Evolutionary conservation across 495 filamentous ascomycete species (phyloP).

Genomic region (Penicillium herquei): DNA sequence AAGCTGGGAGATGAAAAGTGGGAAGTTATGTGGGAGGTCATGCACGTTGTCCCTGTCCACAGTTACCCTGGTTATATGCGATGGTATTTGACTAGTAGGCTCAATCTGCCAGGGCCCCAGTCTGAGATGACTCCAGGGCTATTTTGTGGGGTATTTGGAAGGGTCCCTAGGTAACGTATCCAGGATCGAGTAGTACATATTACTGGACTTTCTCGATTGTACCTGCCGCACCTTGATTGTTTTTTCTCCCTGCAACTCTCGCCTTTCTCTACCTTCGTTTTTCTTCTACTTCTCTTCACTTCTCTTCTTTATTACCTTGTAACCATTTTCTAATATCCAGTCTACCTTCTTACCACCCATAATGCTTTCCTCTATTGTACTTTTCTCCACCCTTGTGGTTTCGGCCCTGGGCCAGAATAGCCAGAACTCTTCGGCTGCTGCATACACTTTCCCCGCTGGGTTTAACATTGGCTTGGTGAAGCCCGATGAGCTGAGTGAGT

Average conservation of each 20-base stretch:
- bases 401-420: constrained; percentile 24
- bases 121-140: too few relatives aligned
- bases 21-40: not conserved
- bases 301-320: constrained; percentile 16
- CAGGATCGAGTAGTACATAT: too few relatives aligned
- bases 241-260: constrained; percentile 1
- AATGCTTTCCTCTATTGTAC: constrained; percentile 34
- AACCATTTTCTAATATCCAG: constrained; percentile 7
- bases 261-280: constrained; percentile 15
- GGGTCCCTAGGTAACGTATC: too few relatives aligned
- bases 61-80: constrained; percentile 14
- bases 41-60: not conserved
- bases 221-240: not conserved
- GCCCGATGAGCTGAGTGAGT: constrained; percentile 28
- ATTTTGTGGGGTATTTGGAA: too few relatives aligned
- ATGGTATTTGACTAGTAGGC: not conserved
- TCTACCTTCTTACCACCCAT: constrained; percentile 13
- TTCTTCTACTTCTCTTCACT: constrained; percentile 18
- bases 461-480: constrained; percentile 38
- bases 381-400: constrained; percentile 35
- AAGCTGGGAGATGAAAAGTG: not conserved
- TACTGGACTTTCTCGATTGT: not conserved
- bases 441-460: constrained; percentile 37
- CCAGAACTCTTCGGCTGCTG: constrained; percentile 10
- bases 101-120: not conserved